These are phyloP conservation scores for Theileria luwenshuni DNA, from an alignment of 169 alveolate genomes.

Conservation along the genomic window DNA sequence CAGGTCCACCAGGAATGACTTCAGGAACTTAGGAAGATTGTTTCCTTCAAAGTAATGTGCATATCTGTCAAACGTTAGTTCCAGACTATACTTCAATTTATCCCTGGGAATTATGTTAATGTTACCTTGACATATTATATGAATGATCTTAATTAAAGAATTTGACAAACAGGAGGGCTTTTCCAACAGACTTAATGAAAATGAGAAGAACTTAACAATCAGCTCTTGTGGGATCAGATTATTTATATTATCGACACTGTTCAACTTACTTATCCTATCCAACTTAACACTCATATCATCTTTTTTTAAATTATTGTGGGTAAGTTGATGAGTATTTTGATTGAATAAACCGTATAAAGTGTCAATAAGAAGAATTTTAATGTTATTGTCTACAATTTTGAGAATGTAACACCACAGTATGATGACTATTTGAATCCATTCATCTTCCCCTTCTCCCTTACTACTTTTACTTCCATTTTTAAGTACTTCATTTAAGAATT, in stretches of 20 bases:
- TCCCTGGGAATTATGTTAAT: slow-evolving; percentile 36
- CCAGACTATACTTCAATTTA: slow-evolving; percentile 53
- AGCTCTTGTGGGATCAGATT: slow-evolving; percentile 45
- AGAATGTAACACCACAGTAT: slow-evolving; percentile 58
- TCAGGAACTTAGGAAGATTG: slow-evolving; percentile 42
- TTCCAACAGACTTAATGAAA: slow-evolving; percentile 50
- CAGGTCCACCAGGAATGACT: slow-evolving; percentile 42
- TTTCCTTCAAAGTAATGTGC: slow-evolving; percentile 15
- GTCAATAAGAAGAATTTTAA: background rate
- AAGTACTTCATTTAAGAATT: background rate
- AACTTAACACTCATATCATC: background rate
- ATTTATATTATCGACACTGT: slow-evolving; percentile 25
- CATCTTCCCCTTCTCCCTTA: slow-evolving; percentile 25
- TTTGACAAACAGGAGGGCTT: slow-evolving; percentile 44
- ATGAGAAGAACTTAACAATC: slow-evolving; percentile 33
- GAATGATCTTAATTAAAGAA: slow-evolving; percentile 50
- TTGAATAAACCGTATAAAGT: background rate
- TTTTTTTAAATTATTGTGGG: too few relatives aligned
- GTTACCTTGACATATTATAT: slow-evolving; percentile 45
- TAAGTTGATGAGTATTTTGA: background rate
- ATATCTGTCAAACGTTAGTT: slow-evolving; percentile 40
- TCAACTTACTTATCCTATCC: slow-evolving; percentile 10
- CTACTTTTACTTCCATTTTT: background rate
- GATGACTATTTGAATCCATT: slow-evolving; percentile 34
- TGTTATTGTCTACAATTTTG: background rate